Evolutionary conservation across 352 stramenopile species (phyloP), one percentile per base, ranked within the genome.

Genomic region (Albugo candida): DNA sequence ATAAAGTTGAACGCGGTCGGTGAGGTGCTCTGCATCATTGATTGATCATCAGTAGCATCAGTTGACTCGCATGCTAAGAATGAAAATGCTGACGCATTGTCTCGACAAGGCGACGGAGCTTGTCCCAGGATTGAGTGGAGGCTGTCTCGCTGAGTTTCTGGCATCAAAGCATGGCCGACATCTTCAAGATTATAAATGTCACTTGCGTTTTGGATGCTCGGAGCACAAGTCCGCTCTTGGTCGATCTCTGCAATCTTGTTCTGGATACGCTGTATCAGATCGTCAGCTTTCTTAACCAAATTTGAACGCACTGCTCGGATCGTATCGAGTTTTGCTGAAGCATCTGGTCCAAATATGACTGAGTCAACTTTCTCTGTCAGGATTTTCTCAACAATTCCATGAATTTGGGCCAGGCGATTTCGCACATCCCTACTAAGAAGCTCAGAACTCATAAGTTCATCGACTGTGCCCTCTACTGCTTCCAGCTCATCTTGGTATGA

Each of bases 311-410:
- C 66, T 41, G 72, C 63, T 38, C 77, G 76, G 14, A 86, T 65
- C 41, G 80, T 67, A 18, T 84, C 74, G 27, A 68, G 74, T 50
- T 86, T 83, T 18, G 65, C 20, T 13, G 74, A 72, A 6, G 63
- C 69, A 34, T 70, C 70, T 6, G 73, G 63, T 0, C 71, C 74
- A 8, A 86, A 62, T 54, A 86, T 86, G n/a, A 86, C 71, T 1
- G 71, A 60, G 43, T 86, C 74, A 21, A 86, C 83, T 39, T 72
- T 72, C 51, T 84, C 64, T 11, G 74, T 86, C 58, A 83, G 68
- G 38, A 86, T 83, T 41, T 77, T 77, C 53, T 86, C 74, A 43
- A 86, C 64, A 16, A 60, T 67, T 3, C 74, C 74, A 27, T 84
- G 70, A 19, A 86, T 59, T 48, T 86, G 74, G 24, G 74, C 74